Evolutionary conservation across 2,329 filamentous ascomycete genomes (phyloP), one percentile per base, ranked within the genome.

Genomic region (Paecilomyces variotii): DNA sequence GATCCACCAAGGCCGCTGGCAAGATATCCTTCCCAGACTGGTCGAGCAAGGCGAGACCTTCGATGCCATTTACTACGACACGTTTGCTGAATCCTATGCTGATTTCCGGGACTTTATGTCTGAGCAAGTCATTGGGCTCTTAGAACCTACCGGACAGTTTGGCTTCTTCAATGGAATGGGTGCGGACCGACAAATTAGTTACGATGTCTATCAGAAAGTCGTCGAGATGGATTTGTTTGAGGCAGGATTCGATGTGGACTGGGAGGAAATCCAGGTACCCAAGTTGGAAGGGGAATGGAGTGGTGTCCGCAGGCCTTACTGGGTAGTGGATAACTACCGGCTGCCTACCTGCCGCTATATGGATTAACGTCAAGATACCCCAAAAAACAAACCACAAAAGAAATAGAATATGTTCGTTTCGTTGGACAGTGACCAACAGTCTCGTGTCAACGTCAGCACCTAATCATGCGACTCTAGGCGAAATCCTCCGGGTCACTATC

Each of bases 31-130:
- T 14, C 88, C 87, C 0, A 77, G 78, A 55, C 78, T 96, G 6
- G 76, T 93, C 0, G 83, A 84, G 60, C 76, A 84, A 49, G 88
- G 88, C 9, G 82, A 88, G 67, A 77, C 85, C 11, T 92, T 93
- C 68, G 90, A 96, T 70, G 90, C 88, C 28, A 90, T 99, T 65
- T 99, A 97, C 78, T 97, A 97, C 69, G 94, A 99, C 71, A 99
- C 94, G 0, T 97, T 97, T 73, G 94, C 91, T 5, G 94, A 99
- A 76, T 90, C 94, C 63, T 99, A 97, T 74, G 80, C 81, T 1
- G 89, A 93, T 71, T 84, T 97, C 28, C 87, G 88, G 53, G 81
- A 86, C 60, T 97, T 97, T 78, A 96, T 97, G 72, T 87, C 84
- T 2, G 94, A 97, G 72, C 86, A 88, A 65, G 87, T 97, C 10